Evolutionary conservation across 169 alveolate species (phyloP), one percentile per base, ranked within the genome.

Genomic region (Neospora caninum): DNA sequence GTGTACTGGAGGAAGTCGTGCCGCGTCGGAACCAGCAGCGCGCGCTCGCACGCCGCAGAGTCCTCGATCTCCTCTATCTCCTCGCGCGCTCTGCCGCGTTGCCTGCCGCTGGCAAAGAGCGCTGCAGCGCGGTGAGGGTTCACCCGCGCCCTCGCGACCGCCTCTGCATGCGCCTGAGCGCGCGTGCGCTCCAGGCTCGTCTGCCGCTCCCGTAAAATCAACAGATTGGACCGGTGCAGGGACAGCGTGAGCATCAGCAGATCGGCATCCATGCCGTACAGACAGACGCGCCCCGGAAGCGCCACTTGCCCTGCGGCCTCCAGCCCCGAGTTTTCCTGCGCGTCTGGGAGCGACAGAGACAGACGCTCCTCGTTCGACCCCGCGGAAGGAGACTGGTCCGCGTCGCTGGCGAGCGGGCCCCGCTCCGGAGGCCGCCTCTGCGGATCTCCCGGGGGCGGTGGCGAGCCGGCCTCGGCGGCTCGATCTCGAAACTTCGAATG

Each of bases 181-280:
- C 92, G 39, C 29, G 94, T 92, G 39, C 78, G 42, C 36, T 88
- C 49, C 20, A 92, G 34, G 43, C 87, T 53, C 25, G 22, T 20
- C 84, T 92, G 94, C 84, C 73, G 97, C 95, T 99, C 99, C 92
- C 99, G 97, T 69, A 99, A 93, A 27, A 99, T 97, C 92, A 97
- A 97, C 94, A 98, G 98, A 93, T 98, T 96, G 7, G 99, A 99
- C 95, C 98, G 99, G 96, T 99, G 99, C 22, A 99, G 97, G 36
- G 99, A 98, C 87, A 99, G 97, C 31, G 99, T 98, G 58, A 99
- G 98, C 99, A 99, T 98, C 86, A 99, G 98, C 88, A 99, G 97
- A 95, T 99, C 99, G 2, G 99, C 99, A 95, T 99, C 99, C 96
- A 99, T 97, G 9, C 99, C 99, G 96, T 99, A 99, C 80, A 99